Conservation (phyloP, 306 rosid species). For the Medicago arabica region DNA sequence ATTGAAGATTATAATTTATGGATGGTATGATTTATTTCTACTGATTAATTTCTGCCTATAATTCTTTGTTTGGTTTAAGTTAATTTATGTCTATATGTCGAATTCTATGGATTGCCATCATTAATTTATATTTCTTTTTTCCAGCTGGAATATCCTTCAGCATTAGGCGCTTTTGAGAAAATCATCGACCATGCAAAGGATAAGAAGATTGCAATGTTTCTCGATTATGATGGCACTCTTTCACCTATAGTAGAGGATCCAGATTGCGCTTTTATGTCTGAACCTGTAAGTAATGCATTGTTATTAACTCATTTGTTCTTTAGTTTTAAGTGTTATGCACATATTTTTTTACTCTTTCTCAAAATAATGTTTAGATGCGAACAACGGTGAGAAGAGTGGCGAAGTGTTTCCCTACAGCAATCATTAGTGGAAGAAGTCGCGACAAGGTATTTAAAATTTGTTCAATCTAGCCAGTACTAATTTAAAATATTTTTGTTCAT, state of each 20-base stretch:
- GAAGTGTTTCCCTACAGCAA: slow-evolving; percentile 77
- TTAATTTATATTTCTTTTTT: not conserved
- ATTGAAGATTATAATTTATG: slow-evolving; percentile 61
- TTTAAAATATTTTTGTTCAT: not conserved
- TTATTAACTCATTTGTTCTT: not conserved
- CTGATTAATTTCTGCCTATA: not conserved
- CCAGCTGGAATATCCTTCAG: slow-evolving; percentile 88
- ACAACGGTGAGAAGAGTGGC: slow-evolving; percentile 67
- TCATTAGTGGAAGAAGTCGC: slow-evolving; percentile 91
- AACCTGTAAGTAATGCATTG: slow-evolving; percentile 55
- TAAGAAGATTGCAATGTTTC: slow-evolving; percentile 82
- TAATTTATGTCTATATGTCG: not conserved
- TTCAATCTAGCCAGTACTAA: not conserved
- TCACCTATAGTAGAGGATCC: slow-evolving; percentile 97
- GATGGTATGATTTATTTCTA: slow-evolving; percentile 57
- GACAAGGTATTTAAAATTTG: slow-evolving; percentile 60
- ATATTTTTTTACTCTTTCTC: not conserved
- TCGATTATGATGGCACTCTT: slow-evolving; percentile 95
- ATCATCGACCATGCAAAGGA: slow-evolving; percentile 58
- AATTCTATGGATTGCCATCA: not conserved
- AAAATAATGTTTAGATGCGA: slow-evolving; percentile 70
- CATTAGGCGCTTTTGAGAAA: slow-evolving; percentile 63
- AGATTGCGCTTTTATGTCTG: slow-evolving; percentile 78
- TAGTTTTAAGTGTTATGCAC: not conserved
- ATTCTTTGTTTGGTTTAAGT: too few relatives aligned